Conservation (phyloP, 768 basidiomycete species). For the Rossbeevera mucosa region DNA sequence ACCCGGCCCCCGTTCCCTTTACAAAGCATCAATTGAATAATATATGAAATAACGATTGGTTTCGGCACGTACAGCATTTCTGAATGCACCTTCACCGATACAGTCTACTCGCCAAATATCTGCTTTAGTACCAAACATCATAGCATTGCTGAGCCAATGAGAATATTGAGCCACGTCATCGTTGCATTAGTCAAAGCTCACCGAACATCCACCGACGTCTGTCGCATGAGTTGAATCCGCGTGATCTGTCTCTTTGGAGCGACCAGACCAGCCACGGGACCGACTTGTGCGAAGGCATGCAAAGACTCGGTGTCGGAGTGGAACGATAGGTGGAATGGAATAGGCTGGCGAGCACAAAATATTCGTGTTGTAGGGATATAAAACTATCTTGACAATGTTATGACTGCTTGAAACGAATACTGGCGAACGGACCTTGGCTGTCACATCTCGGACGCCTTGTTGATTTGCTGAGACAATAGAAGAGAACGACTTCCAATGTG, state of each 20-base stretch:
- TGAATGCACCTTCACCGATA: constrained; percentile 62
- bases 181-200: constrained; percentile 16
- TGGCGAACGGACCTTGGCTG: constrained; percentile 24
- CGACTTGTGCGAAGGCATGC: constrained; percentile 55
- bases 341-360: constrained; percentile 52
- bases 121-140: constrained; percentile 51
- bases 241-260: constrained; percentile 36
- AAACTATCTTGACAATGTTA: constrained; percentile 23
- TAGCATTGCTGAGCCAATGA: constrained; percentile 38
- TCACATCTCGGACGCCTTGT: constrained; percentile 37
- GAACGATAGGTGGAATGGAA: constrained; percentile 66
- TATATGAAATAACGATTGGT: neutral
- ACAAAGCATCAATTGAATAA: constrained; percentile 4
- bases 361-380: constrained; percentile 58
- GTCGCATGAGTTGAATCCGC: constrained; percentile 59
- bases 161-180: neutral
- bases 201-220: constrained; percentile 63
- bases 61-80: constrained; percentile 43
- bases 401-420: neutral
- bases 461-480: constrained; percentile 38
- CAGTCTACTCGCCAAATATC: constrained; percentile 67
- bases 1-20: constrained; percentile 62
- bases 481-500: constrained; percentile 50
- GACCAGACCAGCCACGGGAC: constrained; percentile 39
- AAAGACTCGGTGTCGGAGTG: constrained; percentile 54